Base-by-base conservation (phyloP, 139 green algal genomes). In the Closterium sp. region DNA sequence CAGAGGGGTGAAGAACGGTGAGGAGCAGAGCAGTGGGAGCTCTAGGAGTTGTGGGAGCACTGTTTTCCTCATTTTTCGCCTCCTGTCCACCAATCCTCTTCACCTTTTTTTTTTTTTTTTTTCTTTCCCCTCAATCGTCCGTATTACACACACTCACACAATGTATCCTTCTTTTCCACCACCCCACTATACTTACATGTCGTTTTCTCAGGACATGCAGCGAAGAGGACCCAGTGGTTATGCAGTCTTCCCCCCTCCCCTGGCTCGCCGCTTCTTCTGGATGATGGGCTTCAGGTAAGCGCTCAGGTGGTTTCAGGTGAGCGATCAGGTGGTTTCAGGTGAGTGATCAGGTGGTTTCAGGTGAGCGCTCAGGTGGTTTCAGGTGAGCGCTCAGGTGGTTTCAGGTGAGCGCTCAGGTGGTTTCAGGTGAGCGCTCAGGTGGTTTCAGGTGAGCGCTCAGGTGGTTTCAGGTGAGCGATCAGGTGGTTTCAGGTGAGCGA, bases 241-340 rank as follows among this genome's bases (percentile, higher is more conserved):
- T 93, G 90, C 86, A 21, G 90, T 84, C 38, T 93, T 93, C 45
- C 90, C 90, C 31, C 90, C 90, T n/a, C 90, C 90, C 9, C 30
- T 31, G 0, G 79, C 90, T 2, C 29, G 90, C 29, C 90, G 90
- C 86, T 93, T 93, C 45, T 93, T 93, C 86, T 93, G 84, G 84
- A 90, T 86, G 29, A 34, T 93, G 29, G 90, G 90, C n/a, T 93
- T 93, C 34, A 90, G 90, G 90, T 93, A 24, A 62, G 89, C 24
- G 22, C 34, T 22, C 28, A 31, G 22, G 84, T 84, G 22, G 0
- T 7, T 31, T n/a, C 70, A 90, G 70, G 19, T 30, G n/a, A 31
- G 9, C 84, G 24, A 6, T 31, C 6, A 19, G 7, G 84, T 87
- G n/a, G 84, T 9, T 34, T 6, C 38, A 45, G 73, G 24, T 28